Evolutionary conservation across 208 protist genomes (phyloP).

Genomic region (Porcisia deanei): DNA sequence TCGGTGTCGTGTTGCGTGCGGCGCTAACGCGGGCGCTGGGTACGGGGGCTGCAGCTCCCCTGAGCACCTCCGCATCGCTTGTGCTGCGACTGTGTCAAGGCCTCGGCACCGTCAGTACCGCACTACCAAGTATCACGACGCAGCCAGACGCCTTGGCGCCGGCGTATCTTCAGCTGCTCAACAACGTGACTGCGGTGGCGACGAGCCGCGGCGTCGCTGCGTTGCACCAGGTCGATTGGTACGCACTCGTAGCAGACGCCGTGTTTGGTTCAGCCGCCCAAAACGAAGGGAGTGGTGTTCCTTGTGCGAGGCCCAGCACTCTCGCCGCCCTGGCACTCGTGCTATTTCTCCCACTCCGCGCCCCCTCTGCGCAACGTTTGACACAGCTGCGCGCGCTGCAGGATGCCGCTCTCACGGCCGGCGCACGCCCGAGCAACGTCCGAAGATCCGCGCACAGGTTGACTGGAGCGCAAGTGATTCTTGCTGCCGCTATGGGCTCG

Average conservation of each 20-base stretch:
- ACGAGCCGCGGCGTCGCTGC: neutral
- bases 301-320: neutral
- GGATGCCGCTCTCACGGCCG: conserved; percentile 31
- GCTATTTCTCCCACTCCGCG: conserved; percentile 56
- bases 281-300: neutral
- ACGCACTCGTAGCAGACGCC: conserved; percentile 40
- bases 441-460: neutral
- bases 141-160: conserved; percentile 28
- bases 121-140: conserved; percentile 28
- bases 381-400: conserved; percentile 52
- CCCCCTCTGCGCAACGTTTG: conserved; percentile 34
- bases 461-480: conserved; percentile 22
- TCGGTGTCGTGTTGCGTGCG: conserved; percentile 17
- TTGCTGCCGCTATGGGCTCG: conserved; percentile 36
- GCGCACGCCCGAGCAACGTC: neutral
- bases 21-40: conserved; percentile 16
- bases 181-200: conserved; percentile 7
- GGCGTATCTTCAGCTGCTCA: conserved; percentile 29
- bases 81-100: conserved; percentile 29
- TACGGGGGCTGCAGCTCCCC: neutral
- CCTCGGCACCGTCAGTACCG: conserved; percentile 30
- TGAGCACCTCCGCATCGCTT: conserved; percentile 2
- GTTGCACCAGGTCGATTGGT: conserved; percentile 49
- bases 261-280: conserved; percentile 29
- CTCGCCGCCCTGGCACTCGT: conserved; percentile 29